phyloP scores from a whole-genome alignment of 2,329 filamentous ascomycete genomes.

The Neofusicoccum kwambonambiense region DNA sequence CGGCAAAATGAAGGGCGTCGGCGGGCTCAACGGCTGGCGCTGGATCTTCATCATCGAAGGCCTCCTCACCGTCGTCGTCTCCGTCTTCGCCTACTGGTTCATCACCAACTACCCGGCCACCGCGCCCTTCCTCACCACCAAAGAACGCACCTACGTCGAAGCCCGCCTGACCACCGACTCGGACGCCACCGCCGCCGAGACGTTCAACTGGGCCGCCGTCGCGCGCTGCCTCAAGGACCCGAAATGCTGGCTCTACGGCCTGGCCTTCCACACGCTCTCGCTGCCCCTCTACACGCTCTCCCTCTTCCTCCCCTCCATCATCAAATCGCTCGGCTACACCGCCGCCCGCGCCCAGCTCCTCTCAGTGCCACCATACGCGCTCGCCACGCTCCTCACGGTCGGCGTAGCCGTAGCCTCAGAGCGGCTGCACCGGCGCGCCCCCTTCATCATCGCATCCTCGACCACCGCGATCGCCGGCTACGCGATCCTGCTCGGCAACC shows the following conservation, averaged over 20 bases:
- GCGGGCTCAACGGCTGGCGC: constrained; percentile 42
- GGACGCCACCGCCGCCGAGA: constrained; percentile 67
- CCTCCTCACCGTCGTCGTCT: constrained; percentile 36
- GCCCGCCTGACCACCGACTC: constrained; percentile 65
- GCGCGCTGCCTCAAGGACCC: constrained; percentile 61
- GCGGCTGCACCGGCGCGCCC: constrained; percentile 31
- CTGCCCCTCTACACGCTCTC: constrained; percentile 46
- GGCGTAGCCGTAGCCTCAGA: constrained; percentile 36
- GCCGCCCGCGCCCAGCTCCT: constrained; percentile 43
- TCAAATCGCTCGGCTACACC: constrained; percentile 45
- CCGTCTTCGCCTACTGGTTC: constrained; percentile 50
- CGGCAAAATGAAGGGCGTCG: constrained; percentile 59
- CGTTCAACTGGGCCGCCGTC: constrained; percentile 68
- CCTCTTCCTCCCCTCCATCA: constrained; percentile 51
- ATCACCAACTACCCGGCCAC: constrained; percentile 66
- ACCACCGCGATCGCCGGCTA: constrained; percentile 37
- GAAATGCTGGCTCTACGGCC: constrained; percentile 70
- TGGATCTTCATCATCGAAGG: constrained; percentile 44
- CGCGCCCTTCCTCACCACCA: constrained; percentile 56
- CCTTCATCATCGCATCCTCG: constrained; percentile 35
- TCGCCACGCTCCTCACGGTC: constrained; percentile 38
- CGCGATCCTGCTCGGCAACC: constrained; percentile 38
- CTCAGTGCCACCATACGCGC: constrained; percentile 47
- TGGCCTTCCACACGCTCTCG: constrained; percentile 71
- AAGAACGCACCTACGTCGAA: constrained; percentile 57